phyloP scores from a whole-genome alignment of 2,329 filamentous ascomycete genomes.

The Cryoendolithus antarcticus region DNA sequence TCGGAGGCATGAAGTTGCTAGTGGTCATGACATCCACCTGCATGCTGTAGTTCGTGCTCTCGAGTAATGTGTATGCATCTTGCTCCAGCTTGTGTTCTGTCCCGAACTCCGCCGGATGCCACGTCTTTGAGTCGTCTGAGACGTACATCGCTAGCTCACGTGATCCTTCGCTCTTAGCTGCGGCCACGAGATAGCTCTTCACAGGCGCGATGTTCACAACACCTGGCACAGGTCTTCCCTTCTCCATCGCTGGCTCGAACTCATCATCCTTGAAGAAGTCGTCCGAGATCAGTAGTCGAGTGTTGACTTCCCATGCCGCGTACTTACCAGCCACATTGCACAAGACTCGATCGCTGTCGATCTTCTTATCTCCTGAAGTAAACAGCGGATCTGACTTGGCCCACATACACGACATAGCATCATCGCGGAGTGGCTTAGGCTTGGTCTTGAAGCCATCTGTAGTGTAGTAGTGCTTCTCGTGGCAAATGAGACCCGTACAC shows the following conservation, averaged over 20 bases:
- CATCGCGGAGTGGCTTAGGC: slow-evolving; percentile 51
- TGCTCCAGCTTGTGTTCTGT: slow-evolving; percentile 68
- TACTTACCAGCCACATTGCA: slow-evolving; percentile 68
- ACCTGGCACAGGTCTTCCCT: slow-evolving; percentile 58
- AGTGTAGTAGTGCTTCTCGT: slow-evolving; percentile 56
- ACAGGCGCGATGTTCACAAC: slow-evolving; percentile 71
- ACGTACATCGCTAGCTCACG: slow-evolving; percentile 89
- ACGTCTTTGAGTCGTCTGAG: slow-evolving; percentile 67
- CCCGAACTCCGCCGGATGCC: slow-evolving; percentile 85
- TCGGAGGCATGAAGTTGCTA: slow-evolving; percentile 39
- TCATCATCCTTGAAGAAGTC: slow-evolving; percentile 59
- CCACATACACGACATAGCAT: slow-evolving; percentile 73
- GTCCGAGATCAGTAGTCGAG: slow-evolving; percentile 69
- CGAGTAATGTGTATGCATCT: slow-evolving; percentile 79
- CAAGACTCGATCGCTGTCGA: slow-evolving; percentile 59
- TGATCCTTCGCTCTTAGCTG: slow-evolving; percentile 64
- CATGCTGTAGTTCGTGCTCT: slow-evolving; percentile 95
- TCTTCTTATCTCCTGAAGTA: slow-evolving; percentile 50
- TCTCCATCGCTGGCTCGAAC: slow-evolving; percentile 62
- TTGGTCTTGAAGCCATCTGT: slow-evolving; percentile 67
- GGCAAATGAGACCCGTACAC: slow-evolving; percentile 26
- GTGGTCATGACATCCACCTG: slow-evolving; percentile 84
- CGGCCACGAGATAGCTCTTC: slow-evolving; percentile 77
- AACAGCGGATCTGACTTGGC: slow-evolving; percentile 68
- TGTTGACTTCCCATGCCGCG: slow-evolving; percentile 59